Percentiles rank a stretch among this genome's conserved stretches.
Conservation (phyloP, 2,329 filamentous ascomycete species). For the Mycogone perniciosa region DNA sequence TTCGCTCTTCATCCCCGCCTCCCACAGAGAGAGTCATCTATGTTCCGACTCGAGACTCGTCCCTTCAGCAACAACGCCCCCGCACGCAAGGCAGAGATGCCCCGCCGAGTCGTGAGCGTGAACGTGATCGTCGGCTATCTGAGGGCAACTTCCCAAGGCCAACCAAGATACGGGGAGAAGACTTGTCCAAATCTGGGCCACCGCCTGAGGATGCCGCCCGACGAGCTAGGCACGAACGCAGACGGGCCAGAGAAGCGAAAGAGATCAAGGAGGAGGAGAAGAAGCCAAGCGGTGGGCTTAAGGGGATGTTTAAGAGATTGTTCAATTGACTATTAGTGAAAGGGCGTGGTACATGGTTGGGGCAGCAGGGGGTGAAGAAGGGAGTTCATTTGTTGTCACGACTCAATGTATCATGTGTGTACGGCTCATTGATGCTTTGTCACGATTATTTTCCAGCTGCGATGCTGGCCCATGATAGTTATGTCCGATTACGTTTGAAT, state of each 20-base stretch:
- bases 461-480: conserved; percentile 10
- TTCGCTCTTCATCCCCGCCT: conserved; percentile 19
- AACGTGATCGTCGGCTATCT: conserved; percentile 16
- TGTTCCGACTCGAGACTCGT: conserved; percentile 6
- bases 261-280: conserved; percentile 22
- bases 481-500: conserved; percentile 9
- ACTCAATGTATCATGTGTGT: conserved; percentile 13
- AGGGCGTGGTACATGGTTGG: neutral
- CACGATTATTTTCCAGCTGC: conserved; percentile 6
- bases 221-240: conserved; percentile 29
- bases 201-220: conserved; percentile 28
- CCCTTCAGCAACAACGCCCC: conserved; percentile 2
- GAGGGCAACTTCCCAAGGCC: conserved; percentile 6
- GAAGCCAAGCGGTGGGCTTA: conserved; percentile 28
- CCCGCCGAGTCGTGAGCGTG: conserved; percentile 11
- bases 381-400: conserved; percentile 7
- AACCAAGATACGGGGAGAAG: conserved; percentile 15
- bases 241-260: conserved; percentile 24
- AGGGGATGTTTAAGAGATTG: conserved; percentile 32
- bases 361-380: conserved; percentile 4
- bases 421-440: conserved; percentile 11
- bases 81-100: conserved; percentile 5
- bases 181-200: conserved; percentile 20
- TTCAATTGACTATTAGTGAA: conserved; percentile 22
- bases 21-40: conserved; percentile 8